Conservation (phyloP, 805 yeast genomes). For the Candida ficus region DNA sequence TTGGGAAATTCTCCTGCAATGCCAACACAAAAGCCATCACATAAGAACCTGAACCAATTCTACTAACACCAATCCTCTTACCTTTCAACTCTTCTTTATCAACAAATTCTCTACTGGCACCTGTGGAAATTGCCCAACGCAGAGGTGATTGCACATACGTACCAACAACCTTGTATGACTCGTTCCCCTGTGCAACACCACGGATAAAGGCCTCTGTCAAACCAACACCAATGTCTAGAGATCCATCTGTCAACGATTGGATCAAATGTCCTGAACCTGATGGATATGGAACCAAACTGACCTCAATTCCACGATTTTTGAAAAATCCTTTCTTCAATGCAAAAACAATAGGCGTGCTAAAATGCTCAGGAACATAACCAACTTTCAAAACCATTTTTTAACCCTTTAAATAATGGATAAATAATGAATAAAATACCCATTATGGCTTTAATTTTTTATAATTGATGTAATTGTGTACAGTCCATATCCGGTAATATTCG, state of each 20-base stretch:
- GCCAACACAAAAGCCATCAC: slow-evolving; percentile 88
- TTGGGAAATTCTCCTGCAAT: slow-evolving; percentile 47
- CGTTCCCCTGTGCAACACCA: slow-evolving; percentile 55
- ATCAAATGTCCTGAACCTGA: slow-evolving; percentile 89
- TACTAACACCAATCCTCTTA: slow-evolving; percentile 66
- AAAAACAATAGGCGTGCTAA: slow-evolving; percentile 78
- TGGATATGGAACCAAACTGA: slow-evolving; percentile 64
- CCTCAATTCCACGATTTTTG: slow-evolving; percentile 40
- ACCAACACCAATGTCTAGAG: slow-evolving; percentile 80
- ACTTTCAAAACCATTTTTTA: slow-evolving; percentile 39
- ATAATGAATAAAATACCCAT: too few species aligned
- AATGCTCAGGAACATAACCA: slow-evolving; percentile 90
- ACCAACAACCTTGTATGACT: slow-evolving; percentile 60
- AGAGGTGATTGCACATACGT: slow-evolving; percentile 84
- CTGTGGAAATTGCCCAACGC: slow-evolving; percentile 88
- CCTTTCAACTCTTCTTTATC: slow-evolving; percentile 51
- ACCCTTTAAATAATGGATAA: not conserved
- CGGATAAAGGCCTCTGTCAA: slow-evolving; percentile 88
- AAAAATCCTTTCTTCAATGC: slow-evolving; percentile 60
- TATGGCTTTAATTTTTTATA: too few species aligned
- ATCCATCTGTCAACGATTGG: slow-evolving; percentile 56
- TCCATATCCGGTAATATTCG: too few species aligned
- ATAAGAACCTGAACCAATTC: slow-evolving; percentile 89
- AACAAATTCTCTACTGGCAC: slow-evolving; percentile 55
- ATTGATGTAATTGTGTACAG: too few species aligned